Evolutionary conservation across 108 stramenopile genomes (phyloP).

Genomic region (Skeletonema menzelii): DNA sequence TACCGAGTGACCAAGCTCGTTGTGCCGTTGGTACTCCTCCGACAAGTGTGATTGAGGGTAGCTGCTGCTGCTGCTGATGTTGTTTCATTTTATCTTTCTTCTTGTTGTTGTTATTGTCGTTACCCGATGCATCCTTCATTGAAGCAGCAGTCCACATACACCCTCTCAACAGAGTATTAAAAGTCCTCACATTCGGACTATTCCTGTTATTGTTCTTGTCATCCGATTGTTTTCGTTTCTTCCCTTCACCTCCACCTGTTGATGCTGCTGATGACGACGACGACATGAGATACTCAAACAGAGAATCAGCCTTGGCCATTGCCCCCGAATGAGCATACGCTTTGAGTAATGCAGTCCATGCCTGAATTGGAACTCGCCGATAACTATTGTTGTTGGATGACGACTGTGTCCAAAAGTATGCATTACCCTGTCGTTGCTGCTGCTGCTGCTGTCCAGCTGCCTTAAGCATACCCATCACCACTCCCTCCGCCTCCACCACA

Average conservation of each 20-base stretch:
- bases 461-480: slow-evolving; percentile 24
- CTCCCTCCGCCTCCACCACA: slow-evolving; percentile 37
- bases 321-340: slow-evolving; percentile 75
- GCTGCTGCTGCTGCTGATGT: not conserved
- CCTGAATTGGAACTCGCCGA: slow-evolving; percentile 51
- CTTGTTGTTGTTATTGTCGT: not conserved
- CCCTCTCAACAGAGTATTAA: slow-evolving; percentile 83
- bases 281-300: slow-evolving; percentile 54
- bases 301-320: slow-evolving; percentile 60
- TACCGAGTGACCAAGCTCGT: slow-evolving; percentile 58
- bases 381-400: not conserved
- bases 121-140: not conserved
- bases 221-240: slow-evolving; percentile 14
- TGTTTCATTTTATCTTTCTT: not conserved
- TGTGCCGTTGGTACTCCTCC: slow-evolving; percentile 80
- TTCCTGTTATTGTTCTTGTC: slow-evolving; percentile 10
- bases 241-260: not conserved
- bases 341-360: slow-evolving; percentile 79
- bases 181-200: slow-evolving; percentile 73
- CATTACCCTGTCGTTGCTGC: not conserved
- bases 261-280: not conserved
- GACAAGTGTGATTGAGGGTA: slow-evolving; percentile 9
- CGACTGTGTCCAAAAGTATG: slow-evolving; percentile 42
- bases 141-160: slow-evolving; percentile 83
- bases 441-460: no score